Conservation (phyloP, 257 asterid species). For the Fraxinus americana region DNA sequence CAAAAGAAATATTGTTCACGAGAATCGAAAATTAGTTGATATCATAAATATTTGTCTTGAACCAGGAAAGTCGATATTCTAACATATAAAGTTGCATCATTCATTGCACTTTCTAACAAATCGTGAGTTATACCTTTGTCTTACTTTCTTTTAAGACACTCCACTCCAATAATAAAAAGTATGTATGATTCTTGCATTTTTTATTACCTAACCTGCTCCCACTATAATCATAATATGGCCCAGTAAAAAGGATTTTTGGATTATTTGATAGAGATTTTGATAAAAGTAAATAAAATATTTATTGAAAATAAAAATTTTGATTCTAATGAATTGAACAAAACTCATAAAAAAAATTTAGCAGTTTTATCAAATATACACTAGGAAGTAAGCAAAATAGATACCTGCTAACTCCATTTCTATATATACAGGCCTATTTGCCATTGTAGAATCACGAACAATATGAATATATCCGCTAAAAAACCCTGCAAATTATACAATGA, state of each 20-base stretch:
- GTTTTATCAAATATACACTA: background rate
- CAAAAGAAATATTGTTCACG: background rate
- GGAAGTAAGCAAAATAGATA: slow-evolving; percentile 17
- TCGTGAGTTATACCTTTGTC: slow-evolving; percentile 25
- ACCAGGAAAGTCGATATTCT: slow-evolving; percentile 11
- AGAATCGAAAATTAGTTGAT: background rate
- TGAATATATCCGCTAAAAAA: slow-evolving; percentile 25
- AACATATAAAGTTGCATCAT: slow-evolving; percentile 22
- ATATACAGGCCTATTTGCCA: slow-evolving; percentile 13
- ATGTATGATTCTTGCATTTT: slow-evolving; percentile 27
- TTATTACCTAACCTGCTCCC: slow-evolving; percentile 43
- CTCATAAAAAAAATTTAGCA: too few relatives aligned
- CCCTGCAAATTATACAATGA: slow-evolving; percentile 24
- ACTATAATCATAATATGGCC: slow-evolving; percentile 26
- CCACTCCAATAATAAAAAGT: background rate
- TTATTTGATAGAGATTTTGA: too few relatives aligned
- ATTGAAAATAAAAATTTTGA: too few relatives aligned
- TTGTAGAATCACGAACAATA: slow-evolving; percentile 3
- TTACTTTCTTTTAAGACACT: slow-evolving; percentile 10
- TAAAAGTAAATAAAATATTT: too few relatives aligned
- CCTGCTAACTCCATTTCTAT: slow-evolving; percentile 1
- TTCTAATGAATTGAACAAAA: too few relatives aligned
- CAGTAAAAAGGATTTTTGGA: background rate
- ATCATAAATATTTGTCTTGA: background rate
- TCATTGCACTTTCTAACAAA: slow-evolving; percentile 22